A percentile compares a stretch with the other conserved stretches of the same genome.
These are phyloP conservation scores for Stellera chamaejasme DNA, from an alignment of 345 rosid species.

Conservation along the genomic window DNA sequence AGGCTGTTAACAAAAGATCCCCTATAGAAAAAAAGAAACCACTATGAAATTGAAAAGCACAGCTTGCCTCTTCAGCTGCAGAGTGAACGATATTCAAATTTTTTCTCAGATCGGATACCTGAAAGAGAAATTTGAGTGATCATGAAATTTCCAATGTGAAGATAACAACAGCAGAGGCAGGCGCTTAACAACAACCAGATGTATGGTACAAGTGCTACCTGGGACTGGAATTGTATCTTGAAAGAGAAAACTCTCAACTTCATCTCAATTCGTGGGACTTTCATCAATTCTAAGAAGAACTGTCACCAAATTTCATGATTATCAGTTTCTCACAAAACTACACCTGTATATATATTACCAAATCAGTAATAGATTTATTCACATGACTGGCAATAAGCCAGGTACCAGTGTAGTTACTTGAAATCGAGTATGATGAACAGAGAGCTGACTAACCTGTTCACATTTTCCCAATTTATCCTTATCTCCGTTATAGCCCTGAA, in stretches of 20 bases:
- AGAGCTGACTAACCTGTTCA: conserved; percentile 48
- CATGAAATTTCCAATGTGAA: conserved; percentile 7
- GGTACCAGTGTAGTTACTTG: no score
- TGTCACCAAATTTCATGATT: conserved; percentile 19
- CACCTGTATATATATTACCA: no score
- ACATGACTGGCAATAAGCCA: no score
- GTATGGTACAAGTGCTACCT: conserved; percentile 27
- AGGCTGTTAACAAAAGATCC: conserved; percentile 13
- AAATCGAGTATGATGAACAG: neutral
- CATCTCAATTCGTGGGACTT: conserved; percentile 75
- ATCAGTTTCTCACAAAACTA: no score
- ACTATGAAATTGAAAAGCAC: conserved; percentile 3
- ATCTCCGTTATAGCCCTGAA: conserved; percentile 56
- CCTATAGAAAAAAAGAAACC: conserved; percentile 10
- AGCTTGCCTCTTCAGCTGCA: conserved; percentile 68
- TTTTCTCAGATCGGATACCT: conserved; percentile 72
- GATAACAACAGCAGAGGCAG: conserved; percentile 10
- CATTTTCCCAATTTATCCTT: conserved; percentile 71
- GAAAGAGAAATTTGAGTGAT: conserved; percentile 20
- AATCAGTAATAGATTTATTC: no score
- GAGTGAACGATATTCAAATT: conserved; percentile 51
- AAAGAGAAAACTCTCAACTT: conserved; percentile 76
- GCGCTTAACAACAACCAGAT: conserved; percentile 13
- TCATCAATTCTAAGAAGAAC: conserved; percentile 77
- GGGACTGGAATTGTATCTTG: conserved; percentile 61